Evolutionary conservation across 2,329 filamentous ascomycete genomes (phyloP), one percentile per base, ranked within the genome.

Genomic region (Monilinia vaccinii-corymbosi): DNA sequence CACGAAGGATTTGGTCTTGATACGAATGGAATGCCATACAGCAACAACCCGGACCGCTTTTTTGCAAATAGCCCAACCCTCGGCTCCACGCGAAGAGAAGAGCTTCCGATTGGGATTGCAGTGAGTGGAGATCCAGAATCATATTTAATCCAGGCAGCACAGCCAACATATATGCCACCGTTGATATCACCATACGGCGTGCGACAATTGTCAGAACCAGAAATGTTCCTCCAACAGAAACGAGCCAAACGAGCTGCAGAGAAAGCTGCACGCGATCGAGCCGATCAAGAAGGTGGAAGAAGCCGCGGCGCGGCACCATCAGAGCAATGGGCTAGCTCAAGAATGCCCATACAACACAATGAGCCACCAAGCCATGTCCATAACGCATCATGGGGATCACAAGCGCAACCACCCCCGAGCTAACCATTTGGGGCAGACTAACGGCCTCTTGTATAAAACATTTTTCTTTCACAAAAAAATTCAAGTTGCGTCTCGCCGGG

Each of bases 1-100:
- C 40, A 49, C 1, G 60, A 67, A 45, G 67, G 67, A 1, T 64
- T 66, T 31, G 68, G 69, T 63, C 66, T 69, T n/a, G 60, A 45
- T 48, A 31, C 61, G 4, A 63, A 55, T 32, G 63, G 64, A 9
- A 48, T 53, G 18, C 49, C 45, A 49, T 65, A 64, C 36, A 32
- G 55, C 16, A 63, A 58, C 16, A 63, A 59, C 49, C 62, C 66
- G 6, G 66, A 67, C 31, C 61, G 64, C 8, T 46, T 65, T n/a
- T 28, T 49, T 3, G 60, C 50, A 1, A 40, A 44, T 25, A 65
- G 63, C 48, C 63, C 65, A 14, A 61, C 63, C n/a, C 62, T 61
- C 31, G 63, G 58, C 23, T 21, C 45, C 10, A 38, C 63, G 11
- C 59, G 60, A 32, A 56, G 51, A 36, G 31, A 57, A 49, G 56